phyloP scores from a whole-genome alignment of 352 stramenopile species.

The Poterioochromonas sp. region DNA sequence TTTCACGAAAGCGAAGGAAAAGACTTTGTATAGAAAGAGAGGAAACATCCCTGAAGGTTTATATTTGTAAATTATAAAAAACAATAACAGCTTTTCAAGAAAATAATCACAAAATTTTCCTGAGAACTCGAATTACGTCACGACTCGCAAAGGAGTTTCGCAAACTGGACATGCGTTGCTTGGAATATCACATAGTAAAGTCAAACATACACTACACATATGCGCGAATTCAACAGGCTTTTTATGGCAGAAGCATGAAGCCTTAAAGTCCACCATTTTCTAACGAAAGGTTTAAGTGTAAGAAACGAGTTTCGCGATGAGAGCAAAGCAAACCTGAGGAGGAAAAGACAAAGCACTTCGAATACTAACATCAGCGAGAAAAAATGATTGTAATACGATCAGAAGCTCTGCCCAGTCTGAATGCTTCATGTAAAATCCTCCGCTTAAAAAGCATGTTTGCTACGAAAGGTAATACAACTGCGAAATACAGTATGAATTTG shows the following conservation, averaged over 20 bases:
- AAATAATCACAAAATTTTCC: neutral
- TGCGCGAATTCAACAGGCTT: constrained; percentile 2
- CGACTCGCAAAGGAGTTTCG: constrained; percentile 19
- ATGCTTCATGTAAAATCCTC: neutral
- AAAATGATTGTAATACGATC: neutral
- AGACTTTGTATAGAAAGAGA: constrained; percentile 99
- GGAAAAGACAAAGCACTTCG: neutral
- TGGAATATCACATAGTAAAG: neutral
- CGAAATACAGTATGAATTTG: neutral
- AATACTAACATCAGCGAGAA: neutral
- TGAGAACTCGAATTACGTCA: neutral
- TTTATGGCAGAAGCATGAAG: constrained; percentile 15
- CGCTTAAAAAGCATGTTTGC: constrained; percentile 19
- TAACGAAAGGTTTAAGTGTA: neutral
- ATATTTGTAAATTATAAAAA: constrained; percentile 76
- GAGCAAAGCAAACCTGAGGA: neutral
- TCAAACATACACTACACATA: constrained; percentile 29
- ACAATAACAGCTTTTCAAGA: neutral
- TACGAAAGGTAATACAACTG: neutral
- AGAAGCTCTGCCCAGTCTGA: neutral
- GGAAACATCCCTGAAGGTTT: constrained; percentile 97
- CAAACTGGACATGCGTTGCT: neutral
- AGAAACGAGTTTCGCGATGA: neutral
- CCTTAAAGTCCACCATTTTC: constrained; percentile 16
- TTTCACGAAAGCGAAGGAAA: constrained; percentile 99